A percentile compares a stretch with the other conserved stretches of the same genome.
phyloP scores from a whole-genome alignment of 2,329 filamentous ascomycete species.

The Verticillium alfalfae region DNA sequence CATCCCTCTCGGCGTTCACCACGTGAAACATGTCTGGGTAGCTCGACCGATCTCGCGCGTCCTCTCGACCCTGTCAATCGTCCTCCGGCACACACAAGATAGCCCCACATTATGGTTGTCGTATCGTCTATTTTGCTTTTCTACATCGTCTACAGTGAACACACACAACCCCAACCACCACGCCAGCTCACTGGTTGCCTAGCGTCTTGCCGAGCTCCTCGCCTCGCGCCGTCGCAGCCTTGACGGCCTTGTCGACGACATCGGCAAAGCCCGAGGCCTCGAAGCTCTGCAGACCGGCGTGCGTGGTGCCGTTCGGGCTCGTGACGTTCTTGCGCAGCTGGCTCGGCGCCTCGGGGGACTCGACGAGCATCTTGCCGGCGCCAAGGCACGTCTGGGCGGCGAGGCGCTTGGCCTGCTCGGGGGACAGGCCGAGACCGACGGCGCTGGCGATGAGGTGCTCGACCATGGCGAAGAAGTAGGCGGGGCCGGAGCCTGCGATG shows the following conservation, averaged over 20 bases:
- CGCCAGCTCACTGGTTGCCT: slow-evolving; percentile 5
- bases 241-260: slow-evolving; percentile 38
- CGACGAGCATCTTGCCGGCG: slow-evolving; percentile 44
- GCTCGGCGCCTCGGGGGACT: slow-evolving; percentile 36
- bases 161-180: neutral
- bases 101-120: neutral
- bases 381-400: slow-evolving; percentile 46
- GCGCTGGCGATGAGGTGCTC: slow-evolving; percentile 42
- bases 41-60: no score
- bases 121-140: neutral
- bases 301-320: slow-evolving; percentile 46
- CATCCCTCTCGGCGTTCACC: no score
- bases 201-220: slow-evolving; percentile 35
- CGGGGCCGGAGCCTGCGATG: slow-evolving; percentile 38
- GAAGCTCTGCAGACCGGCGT: slow-evolving; percentile 43
- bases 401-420: slow-evolving; percentile 42
- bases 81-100: no score
- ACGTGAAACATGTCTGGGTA: no score
- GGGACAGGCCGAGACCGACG: slow-evolving; percentile 34
- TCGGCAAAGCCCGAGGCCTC: slow-evolving; percentile 35
- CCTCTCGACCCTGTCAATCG: no score
- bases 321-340: slow-evolving; percentile 46
- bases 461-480: slow-evolving; percentile 49
- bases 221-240: slow-evolving; percentile 34
- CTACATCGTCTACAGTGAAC: neutral